Conservation (phyloP, 352 stramenopile genomes). For the Aphanomyces stellatus region DNA sequence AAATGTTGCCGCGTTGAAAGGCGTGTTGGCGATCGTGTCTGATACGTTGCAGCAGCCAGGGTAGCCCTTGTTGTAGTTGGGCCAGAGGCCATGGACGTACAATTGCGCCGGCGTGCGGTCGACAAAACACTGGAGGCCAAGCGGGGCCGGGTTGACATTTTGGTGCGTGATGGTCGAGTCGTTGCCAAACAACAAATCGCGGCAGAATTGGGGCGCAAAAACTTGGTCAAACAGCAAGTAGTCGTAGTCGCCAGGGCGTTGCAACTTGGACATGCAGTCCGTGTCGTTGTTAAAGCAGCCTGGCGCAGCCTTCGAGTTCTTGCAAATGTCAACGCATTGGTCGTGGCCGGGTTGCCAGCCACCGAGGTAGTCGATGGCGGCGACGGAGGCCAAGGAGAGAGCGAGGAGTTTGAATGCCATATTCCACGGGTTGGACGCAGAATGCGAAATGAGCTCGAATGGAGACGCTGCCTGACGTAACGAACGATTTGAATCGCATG, state of each 20-base stretch:
- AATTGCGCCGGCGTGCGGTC: constrained; percentile 41
- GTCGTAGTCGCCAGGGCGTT: constrained; percentile 60
- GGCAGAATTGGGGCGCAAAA: constrained; percentile 73
- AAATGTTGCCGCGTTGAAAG: constrained; percentile 43
- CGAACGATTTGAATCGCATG: no score
- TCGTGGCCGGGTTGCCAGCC: constrained; percentile 39
- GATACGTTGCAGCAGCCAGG: constrained; percentile 60
- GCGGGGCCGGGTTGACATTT: constrained; percentile 59
- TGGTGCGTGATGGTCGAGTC: constrained; percentile 75
- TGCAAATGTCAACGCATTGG: constrained; percentile 67
- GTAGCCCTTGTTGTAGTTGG: constrained; percentile 70
- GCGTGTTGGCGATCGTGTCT: constrained; percentile 43
- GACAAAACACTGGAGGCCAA: constrained; percentile 37
- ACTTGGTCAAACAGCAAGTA: constrained; percentile 71
- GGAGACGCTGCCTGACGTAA: no score
- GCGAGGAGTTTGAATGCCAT: neutral
- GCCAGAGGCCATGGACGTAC: constrained; percentile 70
- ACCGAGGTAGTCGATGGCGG: constrained; percentile 41
- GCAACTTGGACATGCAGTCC: constrained; percentile 48
- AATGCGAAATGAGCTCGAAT: no score
- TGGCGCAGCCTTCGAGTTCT: constrained; percentile 41
- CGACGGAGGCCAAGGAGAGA: neutral
- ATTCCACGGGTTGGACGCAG: neutral
- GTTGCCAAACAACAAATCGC: constrained; percentile 53
- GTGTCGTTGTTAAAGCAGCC: constrained; percentile 43